Percentiles rank a stretch among this genome's conserved stretches.
Conservation (phyloP, 1,284 basidiomycete genomes). For the Sporisorium graminicola region DNA sequence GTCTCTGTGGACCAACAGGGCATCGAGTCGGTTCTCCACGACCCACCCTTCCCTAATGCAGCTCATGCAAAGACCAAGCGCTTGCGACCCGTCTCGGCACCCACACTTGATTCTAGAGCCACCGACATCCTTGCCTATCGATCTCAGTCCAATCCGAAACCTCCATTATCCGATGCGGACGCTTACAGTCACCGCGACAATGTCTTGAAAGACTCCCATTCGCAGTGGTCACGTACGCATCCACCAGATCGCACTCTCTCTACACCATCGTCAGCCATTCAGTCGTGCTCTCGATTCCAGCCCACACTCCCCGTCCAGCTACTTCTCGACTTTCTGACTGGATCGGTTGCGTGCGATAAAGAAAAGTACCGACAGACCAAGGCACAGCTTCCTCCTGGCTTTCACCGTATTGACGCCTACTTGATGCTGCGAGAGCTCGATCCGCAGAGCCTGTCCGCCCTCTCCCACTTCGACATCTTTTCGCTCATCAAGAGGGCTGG, state of each 20-base stretch:
- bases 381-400: slow-evolving; percentile 13
- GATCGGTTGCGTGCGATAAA: slow-evolving; percentile 3
- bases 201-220: too few relatives aligned
- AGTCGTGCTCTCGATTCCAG: not conserved
- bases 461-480: slow-evolving; percentile 23
- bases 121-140: not conserved
- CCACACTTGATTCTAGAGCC: not conserved
- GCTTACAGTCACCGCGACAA: not conserved
- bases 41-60: slow-evolving; percentile 17
- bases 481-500: slow-evolving; percentile 24
- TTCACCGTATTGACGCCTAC: slow-evolving; percentile 39
- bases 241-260: slow-evolving; percentile 8
- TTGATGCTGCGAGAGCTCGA: slow-evolving; percentile 32
- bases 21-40: slow-evolving; percentile 23
- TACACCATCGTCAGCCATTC: not conserved
- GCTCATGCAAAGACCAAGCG: slow-evolving; percentile 29
- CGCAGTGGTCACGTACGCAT: not conserved
- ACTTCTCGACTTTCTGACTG: slow-evolving; percentile 27
- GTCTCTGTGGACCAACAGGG: slow-evolving; percentile 20
- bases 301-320: slow-evolving; percentile 11
- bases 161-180: too few relatives aligned
- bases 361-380: slow-evolving; percentile 10
- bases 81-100: slow-evolving; percentile 15
- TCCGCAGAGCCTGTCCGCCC: slow-evolving; percentile 24
- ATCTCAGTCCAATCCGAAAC: not conserved